Base-by-base conservation (phyloP, 2,329 filamentous ascomycete genomes). In the Chaetomium olivaceum region DNA sequence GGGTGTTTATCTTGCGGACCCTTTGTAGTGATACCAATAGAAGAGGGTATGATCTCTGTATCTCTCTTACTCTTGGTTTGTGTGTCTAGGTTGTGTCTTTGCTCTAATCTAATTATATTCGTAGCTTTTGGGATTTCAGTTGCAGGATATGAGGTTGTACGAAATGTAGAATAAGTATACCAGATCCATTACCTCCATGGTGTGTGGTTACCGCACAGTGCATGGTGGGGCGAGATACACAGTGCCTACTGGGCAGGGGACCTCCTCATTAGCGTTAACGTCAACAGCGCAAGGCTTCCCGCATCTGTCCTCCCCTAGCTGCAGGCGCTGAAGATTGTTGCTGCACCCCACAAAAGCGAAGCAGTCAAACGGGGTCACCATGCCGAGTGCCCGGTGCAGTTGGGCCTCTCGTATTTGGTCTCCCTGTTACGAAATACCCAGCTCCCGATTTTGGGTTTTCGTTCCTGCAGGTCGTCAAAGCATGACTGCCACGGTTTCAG, bases 21-120 rank as follows among this genome's bases (percentile, higher is more conserved):
- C 58, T 62, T 68, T 70, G 66, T 68, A 70, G 60, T 70, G 68
- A 70, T 70, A 70, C 68, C 68, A 70, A 67, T 70, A 70, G 68
- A 70, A 66, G 56, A 65, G 60, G 64, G 54, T 59, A 43, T 58
- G 57, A 63, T 63, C 50, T 67, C 60, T 63, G 51, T 66, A 62
- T 50, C 29, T 48, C n/a, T 55, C 6, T 27, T 29, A 16, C 25
- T 60, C 27, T 50, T 33, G 16, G 39, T 43, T 19, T 7, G 16
- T 43, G 33, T 36, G 33, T 12, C 9, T 36, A 9, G 8, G 33
- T 12, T 12, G 5, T 12, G 33, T 36, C 33, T 36, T 8, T 36
- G 33, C 12, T 3, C 25, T 25, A 19, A 16, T 2, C 27, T 23
- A 4, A 11, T 16, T 43, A 5, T n/a, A 7, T 21, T 23, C 19